Conservation (phyloP, 768 basidiomycete species). For the Mycena vitilis region DNA sequence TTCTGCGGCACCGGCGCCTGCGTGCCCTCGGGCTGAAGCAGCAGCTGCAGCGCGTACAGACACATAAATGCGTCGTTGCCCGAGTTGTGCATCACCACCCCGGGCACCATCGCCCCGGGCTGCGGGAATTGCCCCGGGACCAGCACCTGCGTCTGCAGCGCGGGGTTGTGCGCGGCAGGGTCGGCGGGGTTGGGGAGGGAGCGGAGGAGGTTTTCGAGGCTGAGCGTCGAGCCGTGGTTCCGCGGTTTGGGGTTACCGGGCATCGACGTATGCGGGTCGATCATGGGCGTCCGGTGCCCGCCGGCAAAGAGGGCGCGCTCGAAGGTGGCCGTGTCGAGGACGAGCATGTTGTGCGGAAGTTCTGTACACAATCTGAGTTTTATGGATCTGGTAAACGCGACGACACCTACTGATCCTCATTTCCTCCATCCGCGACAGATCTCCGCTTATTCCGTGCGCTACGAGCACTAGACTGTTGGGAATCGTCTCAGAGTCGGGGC, state of each 20-base stretch:
- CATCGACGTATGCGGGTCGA: conserved; percentile 62
- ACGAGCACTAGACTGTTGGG: conserved; percentile 80
- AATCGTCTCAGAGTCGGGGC: conserved; percentile 80
- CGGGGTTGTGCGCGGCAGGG: conserved; percentile 31
- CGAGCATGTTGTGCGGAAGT: conserved; percentile 78
- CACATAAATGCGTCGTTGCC: conserved; percentile 83
- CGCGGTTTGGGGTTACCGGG: conserved; percentile 57
- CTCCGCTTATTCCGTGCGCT: conserved; percentile 65
- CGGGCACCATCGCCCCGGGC: conserved; percentile 40
- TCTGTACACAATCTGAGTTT: conserved; percentile 51
- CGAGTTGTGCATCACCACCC: conserved; percentile 73
- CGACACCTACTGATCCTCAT: conserved; percentile 79
- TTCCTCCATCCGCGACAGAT: conserved; percentile 75
- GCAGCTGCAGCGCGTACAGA: conserved; percentile 75
- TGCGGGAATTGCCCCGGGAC: conserved; percentile 30
- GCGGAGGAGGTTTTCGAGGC: conserved; percentile 70
- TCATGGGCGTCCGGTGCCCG: conserved; percentile 71
- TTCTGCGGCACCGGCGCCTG: conserved; percentile 43
- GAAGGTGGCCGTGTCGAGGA: conserved; percentile 72
- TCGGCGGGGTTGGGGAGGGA: conserved; percentile 59
- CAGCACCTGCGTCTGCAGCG: conserved; percentile 23
- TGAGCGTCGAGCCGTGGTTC: conserved; percentile 63
- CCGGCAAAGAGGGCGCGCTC: conserved; percentile 71
- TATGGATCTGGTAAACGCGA: neutral
- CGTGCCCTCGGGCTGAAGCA: conserved; percentile 68